Evolutionary conservation across 2,329 filamentous ascomycete species (phyloP).

Genomic region (Helminthosporium solani): DNA sequence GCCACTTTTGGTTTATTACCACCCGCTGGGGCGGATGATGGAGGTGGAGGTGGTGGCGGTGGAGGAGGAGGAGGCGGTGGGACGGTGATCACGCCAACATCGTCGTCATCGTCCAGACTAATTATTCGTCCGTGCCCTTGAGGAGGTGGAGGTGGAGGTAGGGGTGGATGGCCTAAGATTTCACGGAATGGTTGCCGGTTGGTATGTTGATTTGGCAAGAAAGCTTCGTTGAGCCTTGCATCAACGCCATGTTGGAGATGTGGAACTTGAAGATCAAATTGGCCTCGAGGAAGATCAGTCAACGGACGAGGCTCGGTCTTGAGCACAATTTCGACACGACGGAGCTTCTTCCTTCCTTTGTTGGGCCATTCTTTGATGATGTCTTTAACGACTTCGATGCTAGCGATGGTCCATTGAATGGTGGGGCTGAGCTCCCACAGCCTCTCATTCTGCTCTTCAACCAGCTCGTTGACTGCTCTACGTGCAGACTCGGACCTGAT

Average conservation of each 20-base stretch:
- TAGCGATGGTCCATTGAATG: slow-evolving; percentile 30
- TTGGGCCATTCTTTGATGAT: slow-evolving; percentile 6
- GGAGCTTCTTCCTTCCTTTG: slow-evolving; percentile 9
- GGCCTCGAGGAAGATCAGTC: background rate
- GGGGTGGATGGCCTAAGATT: slow-evolving; percentile 1
- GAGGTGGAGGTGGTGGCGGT: slow-evolving; percentile 2
- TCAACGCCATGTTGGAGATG: slow-evolving; percentile 4
- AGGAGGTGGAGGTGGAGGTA: too few relatives aligned
- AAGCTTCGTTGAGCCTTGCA: slow-evolving; percentile 1
- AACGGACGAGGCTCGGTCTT: slow-evolving; percentile 24
- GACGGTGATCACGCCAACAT: background rate
- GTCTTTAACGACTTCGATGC: slow-evolving; percentile 24
- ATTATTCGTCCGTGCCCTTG: background rate
- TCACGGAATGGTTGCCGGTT: slow-evolving; percentile 2
- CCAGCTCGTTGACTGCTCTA: slow-evolving; percentile 26
- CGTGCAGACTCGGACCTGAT: slow-evolving; percentile 30
- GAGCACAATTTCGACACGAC: slow-evolving; percentile 31
- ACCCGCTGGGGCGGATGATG: too few relatives aligned
- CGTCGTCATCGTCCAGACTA: background rate
- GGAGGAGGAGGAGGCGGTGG: background rate
- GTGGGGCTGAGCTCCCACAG: slow-evolving; percentile 23
- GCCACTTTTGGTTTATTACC: too few relatives aligned
- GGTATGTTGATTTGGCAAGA: background rate
- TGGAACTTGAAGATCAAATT: slow-evolving; percentile 6
- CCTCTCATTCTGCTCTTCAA: slow-evolving; percentile 27